A percentile compares a stretch with the other conserved stretches of the same genome.
Conservation (phyloP, 2,329 filamentous ascomycete species). For the Talaromyces sp. region DNA sequence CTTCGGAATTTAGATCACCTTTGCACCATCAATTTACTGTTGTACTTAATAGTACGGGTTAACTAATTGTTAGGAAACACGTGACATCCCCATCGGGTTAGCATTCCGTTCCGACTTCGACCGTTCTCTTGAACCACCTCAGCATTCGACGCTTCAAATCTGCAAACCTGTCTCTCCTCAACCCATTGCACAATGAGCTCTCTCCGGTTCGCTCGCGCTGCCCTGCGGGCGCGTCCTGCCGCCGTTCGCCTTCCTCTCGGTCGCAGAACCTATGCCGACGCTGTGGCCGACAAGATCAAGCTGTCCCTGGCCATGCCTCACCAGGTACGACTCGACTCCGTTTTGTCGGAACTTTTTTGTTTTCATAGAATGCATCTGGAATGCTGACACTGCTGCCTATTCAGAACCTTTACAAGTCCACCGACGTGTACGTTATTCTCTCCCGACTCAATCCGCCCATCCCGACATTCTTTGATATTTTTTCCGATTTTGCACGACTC, state of each 20-base stretch:
- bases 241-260: constrained; percentile 69
- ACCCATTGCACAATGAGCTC: constrained; percentile 68
- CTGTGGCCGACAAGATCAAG: constrained; percentile 91
- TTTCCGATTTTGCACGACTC: neutral
- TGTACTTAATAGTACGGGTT: too few species aligned
- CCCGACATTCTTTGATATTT: neutral
- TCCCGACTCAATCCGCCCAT: neutral
- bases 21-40: too few species aligned
- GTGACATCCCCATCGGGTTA: constrained; percentile 11
- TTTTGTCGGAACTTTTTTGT: constrained; percentile 12
- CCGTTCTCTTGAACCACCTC: constrained; percentile 13
- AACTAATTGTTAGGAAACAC: neutral
- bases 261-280: constrained; percentile 87
- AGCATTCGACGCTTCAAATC: constrained; percentile 9
- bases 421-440: constrained; percentile 63
- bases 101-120: constrained; percentile 14
- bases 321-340: constrained; percentile 65
- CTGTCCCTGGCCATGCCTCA: constrained; percentile 96
- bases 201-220: constrained; percentile 84
- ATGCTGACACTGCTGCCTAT: neutral
- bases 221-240: constrained; percentile 75
- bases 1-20: too few species aligned
- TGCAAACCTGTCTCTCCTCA: constrained; percentile 19
- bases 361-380: constrained; percentile 5
- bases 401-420: constrained; percentile 64